A percentile compares a stretch with the other conserved stretches of the same genome.
Conservation (phyloP, 176 grass and related monocot species). For the Saccharum officinarum region DNA sequence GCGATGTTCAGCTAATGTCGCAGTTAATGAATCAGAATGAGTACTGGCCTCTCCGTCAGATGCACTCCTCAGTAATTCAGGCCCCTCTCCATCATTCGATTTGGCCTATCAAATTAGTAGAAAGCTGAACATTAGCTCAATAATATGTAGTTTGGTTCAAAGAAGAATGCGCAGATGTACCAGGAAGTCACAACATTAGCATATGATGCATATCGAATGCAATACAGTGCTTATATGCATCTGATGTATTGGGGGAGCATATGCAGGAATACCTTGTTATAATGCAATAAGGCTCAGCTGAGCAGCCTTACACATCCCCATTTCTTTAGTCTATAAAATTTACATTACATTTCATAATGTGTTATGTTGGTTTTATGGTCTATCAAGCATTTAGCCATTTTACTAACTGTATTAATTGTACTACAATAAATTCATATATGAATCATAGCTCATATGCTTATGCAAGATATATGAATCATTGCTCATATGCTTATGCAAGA, state of each 20-base stretch:
- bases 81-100: constrained; percentile 92
- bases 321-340: constrained; percentile 10
- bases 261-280: neutral
- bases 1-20: constrained; percentile 89
- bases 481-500: neutral
- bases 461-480: neutral
- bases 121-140: constrained; percentile 6
- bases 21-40: constrained; percentile 89
- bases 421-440: neutral
- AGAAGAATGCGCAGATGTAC: neutral
- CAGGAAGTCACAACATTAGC: neutral
- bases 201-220: neutral
- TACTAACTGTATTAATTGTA: neutral
- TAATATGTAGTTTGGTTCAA: constrained; percentile 7
- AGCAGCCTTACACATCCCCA: neutral
- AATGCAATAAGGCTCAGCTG: neutral
- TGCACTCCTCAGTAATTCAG: constrained; percentile 84
- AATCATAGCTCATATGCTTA: neutral
- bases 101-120: constrained; percentile 69
- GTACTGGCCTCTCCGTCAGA: constrained; percentile 66
- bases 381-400: neutral
- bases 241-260: neutral
- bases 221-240: neutral
- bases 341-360: neutral
- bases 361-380: neutral